Conservation (phyloP, 345 rosid genomes). For the Rhodamnia rubescens region DNA sequence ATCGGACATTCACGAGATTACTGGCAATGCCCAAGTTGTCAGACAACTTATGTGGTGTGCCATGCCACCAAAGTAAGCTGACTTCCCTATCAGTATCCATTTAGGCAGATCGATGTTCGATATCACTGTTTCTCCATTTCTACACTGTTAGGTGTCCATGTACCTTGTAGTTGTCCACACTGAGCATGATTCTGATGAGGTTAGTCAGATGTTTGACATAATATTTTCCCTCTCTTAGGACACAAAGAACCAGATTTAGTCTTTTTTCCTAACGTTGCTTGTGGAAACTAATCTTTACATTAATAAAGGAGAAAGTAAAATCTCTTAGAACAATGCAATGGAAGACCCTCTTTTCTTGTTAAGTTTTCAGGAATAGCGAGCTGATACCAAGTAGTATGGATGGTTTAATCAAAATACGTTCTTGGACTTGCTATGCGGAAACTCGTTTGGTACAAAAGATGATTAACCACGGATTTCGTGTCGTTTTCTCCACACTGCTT, state of each 20-base stretch:
- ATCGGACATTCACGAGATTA: background rate
- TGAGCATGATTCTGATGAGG: background rate
- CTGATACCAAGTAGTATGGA: too few relatives aligned
- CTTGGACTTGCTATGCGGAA: too few relatives aligned
- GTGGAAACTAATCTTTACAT: too few relatives aligned
- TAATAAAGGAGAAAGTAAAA: too few relatives aligned
- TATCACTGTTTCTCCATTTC: background rate
- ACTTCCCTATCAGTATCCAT: background rate
- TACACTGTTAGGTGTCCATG: background rate
- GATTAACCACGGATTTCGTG: too few relatives aligned
- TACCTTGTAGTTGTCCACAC: background rate
- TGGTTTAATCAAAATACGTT: too few relatives aligned
- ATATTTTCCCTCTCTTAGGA: background rate
- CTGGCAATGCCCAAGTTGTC: background rate
- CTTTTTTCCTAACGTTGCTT: too few relatives aligned
- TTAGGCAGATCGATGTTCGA: background rate
- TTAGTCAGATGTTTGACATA: background rate
- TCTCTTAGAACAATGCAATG: too few relatives aligned
- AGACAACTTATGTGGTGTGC: background rate
- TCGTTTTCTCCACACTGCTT: background rate
- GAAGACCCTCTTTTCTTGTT: too few relatives aligned
- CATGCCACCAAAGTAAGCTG: background rate
- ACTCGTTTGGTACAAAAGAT: too few relatives aligned
- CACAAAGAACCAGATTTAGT: background rate
- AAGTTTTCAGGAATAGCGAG: too few relatives aligned